Evolutionary conservation across 2,329 filamentous ascomycete species (phyloP), one percentile per base, ranked within the genome.

Genomic region (Apiospora rasikravindrae): DNA sequence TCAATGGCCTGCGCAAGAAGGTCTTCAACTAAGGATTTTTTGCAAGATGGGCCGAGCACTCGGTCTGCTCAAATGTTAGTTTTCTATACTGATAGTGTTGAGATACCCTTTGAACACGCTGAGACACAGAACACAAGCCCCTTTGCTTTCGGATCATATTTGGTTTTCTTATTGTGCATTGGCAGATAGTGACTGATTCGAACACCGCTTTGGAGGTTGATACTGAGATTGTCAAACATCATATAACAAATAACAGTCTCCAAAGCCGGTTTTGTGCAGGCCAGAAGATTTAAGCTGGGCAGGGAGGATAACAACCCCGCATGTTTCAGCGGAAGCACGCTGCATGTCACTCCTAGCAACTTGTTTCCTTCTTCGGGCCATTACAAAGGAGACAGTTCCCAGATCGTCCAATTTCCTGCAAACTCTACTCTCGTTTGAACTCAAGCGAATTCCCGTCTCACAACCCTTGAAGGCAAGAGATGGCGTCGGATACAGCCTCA

Each of bases 1-100:
- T 90, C 69, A 89, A 89, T 73, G 86, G 86, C 0, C 81, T 94
- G 71, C 89, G 93, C 77, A 88, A 88, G 71, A 87, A 91, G 76
- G 72, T 80, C n/a, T 78, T 81, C 53, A 76, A 74, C 53, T 78
- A 73, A 40, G 29, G 33, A n/a, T 64, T 8, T 61, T 26, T 14
- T n/a, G 29, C 19, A 22, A n/a, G 8, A 13, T 1, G n/a, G 4
- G 8, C 4, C 7, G 29, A 61, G 29, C 22, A 2, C 57, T 40
- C 2, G 33, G 4, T n/a, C 4, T 37, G 53, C 47, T 49, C n/a
- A 24, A 22, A 7, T 47, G 44, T 19, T 49, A n/a, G 47, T 51
- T 51, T 37, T 40, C 14, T 19, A 2, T 14, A 11, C n/a, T 64
- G 53, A 14, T 64, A 64, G 29, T n/a, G 33, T 64, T 64, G 29